phyloP scores from a whole-genome alignment of 1,139 yeast species.

The Meyerozyma smithsonii region DNA sequence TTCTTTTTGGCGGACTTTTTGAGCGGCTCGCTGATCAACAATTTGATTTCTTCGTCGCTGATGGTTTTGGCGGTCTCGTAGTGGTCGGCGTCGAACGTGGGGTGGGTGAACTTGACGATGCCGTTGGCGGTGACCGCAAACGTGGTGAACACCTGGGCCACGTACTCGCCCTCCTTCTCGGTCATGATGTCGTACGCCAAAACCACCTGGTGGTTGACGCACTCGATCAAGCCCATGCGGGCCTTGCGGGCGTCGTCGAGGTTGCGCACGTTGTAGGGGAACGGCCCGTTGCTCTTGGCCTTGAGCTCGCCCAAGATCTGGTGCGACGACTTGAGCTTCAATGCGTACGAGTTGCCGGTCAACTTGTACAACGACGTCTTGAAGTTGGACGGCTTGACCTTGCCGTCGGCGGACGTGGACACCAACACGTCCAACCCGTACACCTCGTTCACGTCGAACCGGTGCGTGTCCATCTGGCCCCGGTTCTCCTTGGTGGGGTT shows the following conservation, averaged over 20 bases:
- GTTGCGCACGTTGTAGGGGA: constrained; percentile 68
- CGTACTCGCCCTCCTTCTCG: constrained; percentile 63
- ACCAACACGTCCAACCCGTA: constrained; percentile 73
- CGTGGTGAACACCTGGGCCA: constrained; percentile 75
- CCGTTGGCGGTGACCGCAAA: constrained; percentile 75
- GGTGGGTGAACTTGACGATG: constrained; percentile 60
- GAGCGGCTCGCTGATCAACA: constrained; percentile 51
- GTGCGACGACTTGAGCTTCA: constrained; percentile 72
- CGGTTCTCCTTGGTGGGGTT: constrained; percentile 71
- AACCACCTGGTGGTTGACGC: constrained; percentile 63
- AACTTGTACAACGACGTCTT: constrained; percentile 71
- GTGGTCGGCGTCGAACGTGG: constrained; percentile 45
- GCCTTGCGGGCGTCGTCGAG: constrained; percentile 69
- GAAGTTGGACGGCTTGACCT: constrained; percentile 56
- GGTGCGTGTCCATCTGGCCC: constrained; percentile 56
- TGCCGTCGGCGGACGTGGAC: constrained; percentile 64
- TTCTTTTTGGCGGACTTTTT: constrained; percentile 48
- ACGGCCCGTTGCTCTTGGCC: constrained; percentile 55
- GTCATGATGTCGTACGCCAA: constrained; percentile 66
- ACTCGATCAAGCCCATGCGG: constrained; percentile 73
- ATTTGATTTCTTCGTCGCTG: constrained; percentile 47
- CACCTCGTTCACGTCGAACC: constrained; percentile 73
- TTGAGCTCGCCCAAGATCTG: constrained; percentile 60
- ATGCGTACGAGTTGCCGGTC: constrained; percentile 63
- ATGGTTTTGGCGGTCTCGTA: constrained; percentile 58